Evolutionary conservation across 306 rosid species (phyloP).

Genomic region (Crotalaria pallida): DNA sequence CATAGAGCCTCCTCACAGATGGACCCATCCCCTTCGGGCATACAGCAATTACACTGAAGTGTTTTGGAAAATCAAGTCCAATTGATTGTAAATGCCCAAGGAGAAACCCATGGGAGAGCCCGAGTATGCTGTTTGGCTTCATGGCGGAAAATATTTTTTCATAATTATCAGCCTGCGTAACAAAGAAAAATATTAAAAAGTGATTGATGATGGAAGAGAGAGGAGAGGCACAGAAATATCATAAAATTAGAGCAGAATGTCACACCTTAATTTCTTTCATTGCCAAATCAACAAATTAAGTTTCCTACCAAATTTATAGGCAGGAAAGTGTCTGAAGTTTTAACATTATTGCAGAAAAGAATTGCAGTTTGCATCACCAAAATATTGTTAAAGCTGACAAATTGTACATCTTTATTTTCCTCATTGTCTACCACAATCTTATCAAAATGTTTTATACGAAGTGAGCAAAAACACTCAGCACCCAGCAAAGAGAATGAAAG

Average conservation of each 20-base stretch:
- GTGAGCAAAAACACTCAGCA: neutral
- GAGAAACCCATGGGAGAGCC: constrained; percentile 97
- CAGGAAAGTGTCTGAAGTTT: neutral
- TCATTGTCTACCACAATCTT: neutral
- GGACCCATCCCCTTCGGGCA: constrained; percentile 99
- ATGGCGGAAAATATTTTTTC: constrained; percentile 72
- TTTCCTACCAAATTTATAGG: neutral
- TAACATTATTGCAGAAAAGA: neutral
- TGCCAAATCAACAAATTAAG: neutral
- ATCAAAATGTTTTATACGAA: neutral
- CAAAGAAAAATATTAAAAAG: neutral
- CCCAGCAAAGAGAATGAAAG: neutral
- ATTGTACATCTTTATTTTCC: neutral
- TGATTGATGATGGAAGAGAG: neutral
- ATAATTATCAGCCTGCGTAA: constrained; percentile 84
- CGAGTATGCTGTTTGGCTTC: constrained; percentile 95
- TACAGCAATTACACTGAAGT: constrained; percentile 90
- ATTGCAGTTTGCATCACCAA: neutral
- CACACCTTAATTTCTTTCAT: neutral
- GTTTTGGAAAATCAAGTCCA: constrained; percentile 83
- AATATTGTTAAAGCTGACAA: neutral
- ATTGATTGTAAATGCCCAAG: constrained; percentile 90
- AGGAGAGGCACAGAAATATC: neutral
- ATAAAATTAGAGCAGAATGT: neutral
- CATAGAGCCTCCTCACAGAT: constrained; percentile 93